Evolutionary conservation across 179 eudicot genomes (phyloP).

Genomic region (Dionaea muscipula): DNA sequence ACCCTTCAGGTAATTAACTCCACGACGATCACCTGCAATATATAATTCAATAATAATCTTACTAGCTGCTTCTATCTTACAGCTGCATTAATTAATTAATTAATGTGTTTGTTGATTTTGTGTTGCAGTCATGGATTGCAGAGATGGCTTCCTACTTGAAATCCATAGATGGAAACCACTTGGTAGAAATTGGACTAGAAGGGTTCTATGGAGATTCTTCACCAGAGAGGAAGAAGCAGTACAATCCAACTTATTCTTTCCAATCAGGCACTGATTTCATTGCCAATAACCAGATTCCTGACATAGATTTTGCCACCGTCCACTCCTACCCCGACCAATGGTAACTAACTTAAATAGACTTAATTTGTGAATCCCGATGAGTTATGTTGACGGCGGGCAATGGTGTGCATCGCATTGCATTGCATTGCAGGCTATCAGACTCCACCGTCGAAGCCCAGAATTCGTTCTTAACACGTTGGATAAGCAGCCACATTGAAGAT

Average conservation of each 20-base stretch:
- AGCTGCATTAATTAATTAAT: not conserved
- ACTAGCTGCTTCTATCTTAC: not conserved
- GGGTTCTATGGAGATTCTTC: slow-evolving; percentile 54
- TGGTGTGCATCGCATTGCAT: not conserved
- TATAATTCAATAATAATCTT: not conserved
- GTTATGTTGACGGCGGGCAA: no score
- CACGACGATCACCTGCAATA: not conserved
- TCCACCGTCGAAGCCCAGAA: slow-evolving; percentile 21
- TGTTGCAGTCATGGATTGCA: slow-evolving; percentile 42
- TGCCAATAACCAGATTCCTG: slow-evolving; percentile 35
- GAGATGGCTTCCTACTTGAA: slow-evolving; percentile 59
- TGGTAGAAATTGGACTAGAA: slow-evolving; percentile 48
- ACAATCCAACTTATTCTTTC: slow-evolving; percentile 23
- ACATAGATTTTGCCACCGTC: slow-evolving; percentile 53
- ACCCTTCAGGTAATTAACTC: slow-evolving; percentile 44
- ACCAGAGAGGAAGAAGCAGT: slow-evolving; percentile 23
- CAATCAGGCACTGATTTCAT: slow-evolving; percentile 53
- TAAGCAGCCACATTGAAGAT: slow-evolving; percentile 36
- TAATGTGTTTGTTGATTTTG: not conserved
- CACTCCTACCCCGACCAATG: slow-evolving; percentile 61
- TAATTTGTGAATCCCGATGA: no score
- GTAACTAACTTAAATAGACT: slow-evolving; percentile 13
- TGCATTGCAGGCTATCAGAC: slow-evolving; percentile 25
- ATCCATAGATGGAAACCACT: slow-evolving; percentile 44
- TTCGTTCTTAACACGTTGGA: slow-evolving; percentile 36